A percentile compares a stretch with the other conserved stretches of the same genome.
phyloP scores from a whole-genome alignment of 495 filamentous ascomycete genomes.

The Saxophila tyrrhenica region DNA sequence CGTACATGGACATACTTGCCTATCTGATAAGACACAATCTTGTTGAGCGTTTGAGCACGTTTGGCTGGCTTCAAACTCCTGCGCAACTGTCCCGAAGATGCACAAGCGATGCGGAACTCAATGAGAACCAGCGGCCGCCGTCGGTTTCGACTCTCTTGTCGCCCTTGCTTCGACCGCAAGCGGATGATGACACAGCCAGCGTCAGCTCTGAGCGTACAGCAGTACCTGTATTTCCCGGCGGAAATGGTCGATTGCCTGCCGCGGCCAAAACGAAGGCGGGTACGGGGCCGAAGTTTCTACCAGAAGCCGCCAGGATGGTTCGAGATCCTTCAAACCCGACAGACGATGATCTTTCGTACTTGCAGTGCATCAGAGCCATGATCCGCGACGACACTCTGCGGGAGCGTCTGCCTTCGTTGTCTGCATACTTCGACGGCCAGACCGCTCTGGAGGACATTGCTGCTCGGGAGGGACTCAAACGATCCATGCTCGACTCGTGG shows the following conservation, averaged over 20 bases:
- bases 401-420: conserved; percentile 41
- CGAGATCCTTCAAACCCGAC: conserved; percentile 7
- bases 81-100: background rate
- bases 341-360: background rate
- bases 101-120: background rate
- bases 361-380: background rate
- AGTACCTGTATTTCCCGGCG: background rate
- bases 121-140: conserved; percentile 1
- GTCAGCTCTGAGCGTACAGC: conserved; percentile 12
- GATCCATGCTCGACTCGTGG: conserved; percentile 66
- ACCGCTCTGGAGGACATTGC: conserved; percentile 81
- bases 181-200: conserved; percentile 10
- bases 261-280: background rate
- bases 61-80: conserved; percentile 63
- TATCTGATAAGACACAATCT: conserved; percentile 88
- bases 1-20: conserved; percentile 79
- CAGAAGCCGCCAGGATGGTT: conserved; percentile 6
- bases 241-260: background rate
- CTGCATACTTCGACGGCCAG: conserved; percentile 79
- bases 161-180: conserved; percentile 10
- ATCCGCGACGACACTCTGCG: conserved; percentile 28
- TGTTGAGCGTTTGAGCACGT: conserved; percentile 83
- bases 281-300: background rate
- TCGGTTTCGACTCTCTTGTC: conserved; percentile 12
- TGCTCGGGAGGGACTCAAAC: conserved; percentile 68